Evolutionary conservation across 176 grass and related monocot species (phyloP).

Genomic region (Triticum turgidum): DNA sequence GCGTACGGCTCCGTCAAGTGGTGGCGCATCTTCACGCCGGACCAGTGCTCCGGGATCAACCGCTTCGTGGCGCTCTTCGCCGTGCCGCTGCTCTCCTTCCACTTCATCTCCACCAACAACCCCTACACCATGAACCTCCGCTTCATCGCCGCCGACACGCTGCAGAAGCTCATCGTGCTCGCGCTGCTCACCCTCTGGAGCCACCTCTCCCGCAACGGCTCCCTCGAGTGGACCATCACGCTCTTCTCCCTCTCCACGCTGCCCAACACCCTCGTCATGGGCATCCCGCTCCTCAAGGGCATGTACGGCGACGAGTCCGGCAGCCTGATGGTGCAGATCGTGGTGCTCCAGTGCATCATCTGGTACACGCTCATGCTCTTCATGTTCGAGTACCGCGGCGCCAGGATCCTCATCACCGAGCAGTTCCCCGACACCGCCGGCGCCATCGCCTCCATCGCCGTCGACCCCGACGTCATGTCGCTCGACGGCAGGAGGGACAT

Average conservation of each 20-base stretch:
- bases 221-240: constrained; percentile 98
- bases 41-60: constrained; percentile 99
- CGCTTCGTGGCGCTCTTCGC: constrained; percentile 98
- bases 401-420: constrained; percentile 85
- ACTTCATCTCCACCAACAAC: constrained; percentile 97
- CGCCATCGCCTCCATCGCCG: constrained; percentile 80
- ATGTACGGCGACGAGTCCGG: constrained; percentile 93
- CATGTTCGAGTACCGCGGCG: constrained; percentile 96
- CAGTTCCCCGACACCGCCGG: constrained; percentile 96
- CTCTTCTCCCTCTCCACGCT: constrained; percentile 97
- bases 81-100: constrained; percentile 95
- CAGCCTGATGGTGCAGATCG: constrained; percentile 95
- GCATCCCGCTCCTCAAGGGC: constrained; percentile 93
- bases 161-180: constrained; percentile 95
- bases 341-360: constrained; percentile 98
- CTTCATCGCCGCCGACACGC: constrained; percentile 97
- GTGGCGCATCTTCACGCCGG: constrained; percentile 98
- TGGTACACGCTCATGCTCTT: constrained; percentile 99
- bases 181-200: constrained; percentile 71
- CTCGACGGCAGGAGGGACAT: constrained; percentile 69
- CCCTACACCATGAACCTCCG: constrained; percentile 96
- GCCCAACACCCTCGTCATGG: constrained; percentile 99
- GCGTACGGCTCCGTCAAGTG: constrained; percentile 95
- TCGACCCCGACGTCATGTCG: constrained; percentile 87
- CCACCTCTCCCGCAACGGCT: constrained; percentile 60